A percentile compares a stretch with the other conserved stretches of the same genome.
Evolutionary conservation across 805 yeast genomes (phyloP).

Genomic region (Yarrowia sp.): DNA sequence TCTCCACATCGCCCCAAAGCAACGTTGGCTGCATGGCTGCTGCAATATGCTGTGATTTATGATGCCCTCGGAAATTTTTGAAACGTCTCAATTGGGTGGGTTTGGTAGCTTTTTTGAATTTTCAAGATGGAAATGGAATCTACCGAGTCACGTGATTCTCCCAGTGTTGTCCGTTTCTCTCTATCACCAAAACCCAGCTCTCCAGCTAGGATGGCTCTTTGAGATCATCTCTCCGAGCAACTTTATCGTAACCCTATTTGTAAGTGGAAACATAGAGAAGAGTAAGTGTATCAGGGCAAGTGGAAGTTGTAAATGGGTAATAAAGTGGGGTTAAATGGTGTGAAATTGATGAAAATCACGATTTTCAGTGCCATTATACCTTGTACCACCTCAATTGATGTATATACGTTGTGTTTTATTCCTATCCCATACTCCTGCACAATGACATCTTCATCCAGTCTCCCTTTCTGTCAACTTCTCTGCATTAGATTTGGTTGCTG

Average conservation of each 20-base stretch:
- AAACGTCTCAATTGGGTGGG: too few relatives aligned
- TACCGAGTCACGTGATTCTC: not conserved
- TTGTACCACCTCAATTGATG: not conserved
- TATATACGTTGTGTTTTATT: not conserved
- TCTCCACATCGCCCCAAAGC: slow-evolving; percentile 1
- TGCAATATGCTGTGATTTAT: not conserved
- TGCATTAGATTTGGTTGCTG: slow-evolving; percentile 10
- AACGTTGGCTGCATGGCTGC: not conserved
- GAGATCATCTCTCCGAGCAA: not conserved
- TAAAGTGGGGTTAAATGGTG: not conserved
- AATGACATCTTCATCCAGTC: not conserved
- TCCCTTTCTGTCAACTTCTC: not conserved
- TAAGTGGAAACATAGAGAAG: not conserved
- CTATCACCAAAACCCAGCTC: too few relatives aligned
- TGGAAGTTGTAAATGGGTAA: too few relatives aligned
- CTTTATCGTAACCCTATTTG: slow-evolving; percentile 2
- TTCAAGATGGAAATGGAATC: not conserved
- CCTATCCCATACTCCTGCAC: not conserved
- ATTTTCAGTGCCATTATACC: too few relatives aligned
- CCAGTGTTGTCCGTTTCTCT: too few relatives aligned
- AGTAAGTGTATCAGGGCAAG: not conserved
- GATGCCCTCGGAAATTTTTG: slow-evolving; percentile 4
- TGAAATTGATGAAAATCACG: not conserved
- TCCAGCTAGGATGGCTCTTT: not conserved
- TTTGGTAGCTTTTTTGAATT: too few relatives aligned